Evolutionary conservation across 352 stramenopile genomes (phyloP), one percentile per base, ranked within the genome.

Genomic region (Globisporangium carolinianum): DNA sequence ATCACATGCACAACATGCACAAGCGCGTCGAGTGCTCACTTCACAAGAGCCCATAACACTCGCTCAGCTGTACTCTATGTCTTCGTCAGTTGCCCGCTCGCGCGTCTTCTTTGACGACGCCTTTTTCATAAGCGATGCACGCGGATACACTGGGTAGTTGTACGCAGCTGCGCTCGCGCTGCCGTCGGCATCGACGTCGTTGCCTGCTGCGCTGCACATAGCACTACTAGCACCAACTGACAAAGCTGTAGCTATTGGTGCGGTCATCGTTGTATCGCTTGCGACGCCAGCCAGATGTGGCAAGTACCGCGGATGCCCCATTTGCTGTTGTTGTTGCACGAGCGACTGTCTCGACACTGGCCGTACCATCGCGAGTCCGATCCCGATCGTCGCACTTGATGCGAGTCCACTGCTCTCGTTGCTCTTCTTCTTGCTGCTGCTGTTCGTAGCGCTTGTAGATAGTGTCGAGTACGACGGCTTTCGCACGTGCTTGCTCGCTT

Each of bases 81-180:
- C 57, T 51, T 83, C 76, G 35, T 79, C 74, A 24, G 72, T 18
- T 4, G 47, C 49, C 36, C 70, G 72, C 46, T 81, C 76, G 51
- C 74, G 55, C 5, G 58, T 53, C 47, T 87, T 85, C 56, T 83
- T 87, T 5, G 70, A 67, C n/a, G 70, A 65, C 9, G 73, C 64
- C 43, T 79, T 79, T 45, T 79, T 81, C 6, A 63, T 50, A 18
- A 71, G 68, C 8, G 55, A 65, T 18, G 66, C 57, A 8, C 68
- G 71, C 10, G 71, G 58, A 50, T 86, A 84, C 45, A 86, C 67
- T 4, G 70, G 68, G 54, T 77, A 86, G 59, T 88, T 84, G 72
- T 86, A 85, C 46, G 84, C 73, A 36, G 71, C 57, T 0, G 51
- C 48, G 11, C 59, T 57, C 3, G 52, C 55, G 10, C 64, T 66